Conservation (phyloP, 1,284 basidiomycete genomes). For the Gymnopus androsaceus region DNA sequence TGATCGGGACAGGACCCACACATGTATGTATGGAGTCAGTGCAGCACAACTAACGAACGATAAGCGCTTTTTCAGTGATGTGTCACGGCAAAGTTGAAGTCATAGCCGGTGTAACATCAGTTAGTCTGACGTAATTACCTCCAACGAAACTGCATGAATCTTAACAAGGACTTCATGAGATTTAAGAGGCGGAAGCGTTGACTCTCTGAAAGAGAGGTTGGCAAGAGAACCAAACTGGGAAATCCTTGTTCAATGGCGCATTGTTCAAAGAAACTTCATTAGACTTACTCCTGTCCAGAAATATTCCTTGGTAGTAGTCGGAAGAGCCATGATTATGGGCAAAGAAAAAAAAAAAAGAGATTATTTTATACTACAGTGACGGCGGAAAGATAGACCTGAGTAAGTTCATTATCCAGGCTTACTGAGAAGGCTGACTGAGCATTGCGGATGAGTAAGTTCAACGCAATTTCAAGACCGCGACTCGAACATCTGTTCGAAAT, state of each 20-base stretch:
- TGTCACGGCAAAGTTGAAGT: conserved; percentile 44
- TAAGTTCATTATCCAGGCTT: too few species aligned
- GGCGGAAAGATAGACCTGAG: too few species aligned
- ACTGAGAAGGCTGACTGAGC: too few species aligned
- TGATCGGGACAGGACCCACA: conserved; percentile 37
- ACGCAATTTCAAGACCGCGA: too few species aligned
- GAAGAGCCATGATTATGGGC: conserved; percentile 2
- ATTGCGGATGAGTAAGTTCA: too few species aligned
- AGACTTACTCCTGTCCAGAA: conserved; percentile 7
- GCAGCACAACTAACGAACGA: conserved; percentile 37
- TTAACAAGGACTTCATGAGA: conserved; percentile 44
- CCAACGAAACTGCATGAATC: conserved; percentile 46
- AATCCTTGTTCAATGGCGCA: not conserved
- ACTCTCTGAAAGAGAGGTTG: conserved; percentile 32
- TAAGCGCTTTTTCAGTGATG: not conserved
- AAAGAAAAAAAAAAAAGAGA: too few species aligned
- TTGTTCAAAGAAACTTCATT: too few species aligned
- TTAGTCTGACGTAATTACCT: conserved; percentile 31
- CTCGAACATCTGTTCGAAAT: too few species aligned
- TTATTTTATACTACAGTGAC: too few species aligned
- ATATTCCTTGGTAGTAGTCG: conserved; percentile 10
- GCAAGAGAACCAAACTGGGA: conserved; percentile 10
- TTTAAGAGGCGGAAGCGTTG: conserved; percentile 30
- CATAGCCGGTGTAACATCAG: conserved; percentile 50
- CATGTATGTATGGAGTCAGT: conserved; percentile 48